Base-by-base conservation (phyloP, 2,329 filamentous ascomycete genomes). In the Claviceps spartinae region DNA sequence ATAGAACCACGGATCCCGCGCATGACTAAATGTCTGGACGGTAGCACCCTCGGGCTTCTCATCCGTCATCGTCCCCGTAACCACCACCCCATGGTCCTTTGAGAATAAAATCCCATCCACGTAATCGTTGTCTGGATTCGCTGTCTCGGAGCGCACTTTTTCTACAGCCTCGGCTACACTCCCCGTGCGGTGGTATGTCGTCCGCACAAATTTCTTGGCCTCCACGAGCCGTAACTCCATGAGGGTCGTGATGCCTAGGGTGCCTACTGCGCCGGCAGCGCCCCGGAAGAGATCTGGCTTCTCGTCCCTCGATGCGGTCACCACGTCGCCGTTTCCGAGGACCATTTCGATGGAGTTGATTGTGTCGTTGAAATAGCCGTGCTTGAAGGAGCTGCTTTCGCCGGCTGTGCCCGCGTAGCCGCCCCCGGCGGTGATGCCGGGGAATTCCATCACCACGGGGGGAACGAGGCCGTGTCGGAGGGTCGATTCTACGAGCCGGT, bases 1-100 rank as follows among this genome's bases (percentile, higher is more conserved):
- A 62, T 88, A 89, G 65, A 82, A 88, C 86, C 86, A 89, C 1
- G 84, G 82, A 61, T 90, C 85, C 58, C 72, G 71, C 4, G 81
- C 72, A 34, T 74, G 69, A 60, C 71, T 76, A 47, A 81, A 77
- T 6, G 74, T 81, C 73, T 81, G 82, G 68, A 54, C 66, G 54
- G 48, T 59, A 26, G 56, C 58, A 16, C 58, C 62, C 2, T 60
- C 56, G 3, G 72, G 73, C 24, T 70, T 66, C 5, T 75, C 70
- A 58, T 86, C 72, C 1, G 76, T 79, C 60, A 86, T 67, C 53
- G 70, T 69, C 2, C 85, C 85, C 5, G 78, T 79, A 63, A 86
- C 75, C 55, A 88, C 67, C n/a, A 84, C 79, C 26, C 83, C 83
- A 57, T 79, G 77, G 56, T 74, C 69, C 53, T 73, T 72, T 14